Conservation (phyloP, 345 rosid genomes). For the Brassica incana region DNA sequence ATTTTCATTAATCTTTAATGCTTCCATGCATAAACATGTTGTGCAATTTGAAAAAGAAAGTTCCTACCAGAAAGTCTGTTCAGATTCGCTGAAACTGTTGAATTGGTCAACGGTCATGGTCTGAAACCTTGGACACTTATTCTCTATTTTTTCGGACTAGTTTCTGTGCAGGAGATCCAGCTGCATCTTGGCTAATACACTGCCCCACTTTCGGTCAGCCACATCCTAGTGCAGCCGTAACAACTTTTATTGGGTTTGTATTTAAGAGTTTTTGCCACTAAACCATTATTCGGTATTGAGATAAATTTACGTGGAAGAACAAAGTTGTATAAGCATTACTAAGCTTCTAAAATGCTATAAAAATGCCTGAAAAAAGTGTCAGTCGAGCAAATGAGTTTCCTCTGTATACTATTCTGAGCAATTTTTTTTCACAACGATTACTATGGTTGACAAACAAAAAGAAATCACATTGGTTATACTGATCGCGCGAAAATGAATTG, state of each 20-base stretch:
- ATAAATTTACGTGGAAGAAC: not conserved
- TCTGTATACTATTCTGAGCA: not conserved
- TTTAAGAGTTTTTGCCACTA: not conserved
- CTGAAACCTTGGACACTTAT: conserved; percentile 6
- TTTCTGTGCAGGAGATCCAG: conserved; percentile 27
- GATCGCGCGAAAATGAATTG: conserved; percentile 11
- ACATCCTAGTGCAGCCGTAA: not conserved
- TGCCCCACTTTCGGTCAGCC: conserved; percentile 16
- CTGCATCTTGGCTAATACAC: conserved; percentile 24
- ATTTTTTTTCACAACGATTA: conserved; percentile 1
- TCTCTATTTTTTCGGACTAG: conserved; percentile 21
- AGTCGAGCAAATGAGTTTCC: not conserved
- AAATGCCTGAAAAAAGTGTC: not conserved
- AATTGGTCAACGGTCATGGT: conserved; percentile 5
- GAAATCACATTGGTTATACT: conserved; percentile 20
- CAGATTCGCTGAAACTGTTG: not conserved
- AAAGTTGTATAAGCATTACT: not conserved
- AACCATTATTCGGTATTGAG: not conserved
- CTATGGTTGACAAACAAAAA: conserved; percentile 9
- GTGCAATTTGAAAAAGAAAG: not conserved
- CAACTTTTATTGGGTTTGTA: not conserved
- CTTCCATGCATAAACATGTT: conserved; percentile 5
- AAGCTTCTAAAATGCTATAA: not conserved
- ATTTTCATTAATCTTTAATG: not conserved
- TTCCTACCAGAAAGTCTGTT: not conserved